These are phyloP conservation scores for Citrullus colocynthis DNA, from an alignment of 306 rosid genomes.

Conservation along the genomic window DNA sequence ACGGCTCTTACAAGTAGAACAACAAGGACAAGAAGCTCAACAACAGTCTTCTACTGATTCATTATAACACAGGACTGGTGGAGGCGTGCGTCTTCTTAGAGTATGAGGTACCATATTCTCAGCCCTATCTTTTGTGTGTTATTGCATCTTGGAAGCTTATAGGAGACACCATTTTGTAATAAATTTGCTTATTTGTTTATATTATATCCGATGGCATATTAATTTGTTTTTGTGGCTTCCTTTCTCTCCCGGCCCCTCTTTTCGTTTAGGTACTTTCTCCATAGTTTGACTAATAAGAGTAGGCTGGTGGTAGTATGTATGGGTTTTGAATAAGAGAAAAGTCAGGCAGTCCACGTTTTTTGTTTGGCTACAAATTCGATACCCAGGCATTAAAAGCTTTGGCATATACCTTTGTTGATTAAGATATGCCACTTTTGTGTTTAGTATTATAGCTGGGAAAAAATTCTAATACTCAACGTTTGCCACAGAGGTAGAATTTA, in stretches of 20 bases:
- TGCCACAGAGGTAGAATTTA: too few species aligned
- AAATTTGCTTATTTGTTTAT: neutral
- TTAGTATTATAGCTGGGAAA: too few species aligned
- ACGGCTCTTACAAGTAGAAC: constrained; percentile 18
- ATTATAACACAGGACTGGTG: neutral
- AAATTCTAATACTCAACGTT: too few species aligned
- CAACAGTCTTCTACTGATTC: constrained; percentile 14
- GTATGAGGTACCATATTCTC: neutral
- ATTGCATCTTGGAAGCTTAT: neutral
- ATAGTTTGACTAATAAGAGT: neutral
- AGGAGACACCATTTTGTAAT: neutral
- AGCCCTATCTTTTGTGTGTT: neutral
- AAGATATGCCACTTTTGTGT: too few species aligned
- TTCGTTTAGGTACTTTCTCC: neutral
- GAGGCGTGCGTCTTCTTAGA: neutral
- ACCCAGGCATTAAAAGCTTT: too few species aligned
- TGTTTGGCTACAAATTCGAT: too few species aligned
- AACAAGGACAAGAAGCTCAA: constrained; percentile 24
- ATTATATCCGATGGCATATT: neutral
- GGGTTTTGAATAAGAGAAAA: neutral
- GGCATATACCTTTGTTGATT: too few species aligned
- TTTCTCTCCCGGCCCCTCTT: too few species aligned
- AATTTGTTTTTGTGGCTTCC: neutral
- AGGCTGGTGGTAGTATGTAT: neutral
- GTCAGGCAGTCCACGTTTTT: neutral